Base-by-base conservation (phyloP, 345 rosid species). In the Moringa oleifera region DNA sequence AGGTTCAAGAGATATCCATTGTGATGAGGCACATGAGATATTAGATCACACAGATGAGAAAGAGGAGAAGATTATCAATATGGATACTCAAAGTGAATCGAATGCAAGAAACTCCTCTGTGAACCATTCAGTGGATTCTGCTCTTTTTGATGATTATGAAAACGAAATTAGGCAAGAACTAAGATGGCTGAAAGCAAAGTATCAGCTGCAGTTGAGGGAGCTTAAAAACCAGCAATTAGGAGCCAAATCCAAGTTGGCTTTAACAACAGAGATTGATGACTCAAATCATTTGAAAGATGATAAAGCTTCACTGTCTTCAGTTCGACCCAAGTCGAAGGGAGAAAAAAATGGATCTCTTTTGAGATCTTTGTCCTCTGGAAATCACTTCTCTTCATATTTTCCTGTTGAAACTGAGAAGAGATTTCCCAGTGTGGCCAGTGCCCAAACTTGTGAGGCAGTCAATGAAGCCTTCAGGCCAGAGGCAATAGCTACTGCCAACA, bases 101-200 rank as follows among this genome's bases (percentile, higher is more conserved):
- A 68, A 24, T 25, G 63, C 36, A 31, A 62, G 66, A 62, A 66
- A 67, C 54, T 77, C 74, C 63, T 68, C 75, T 13, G 54, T 31
- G 24, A 68, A 37, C 24, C 68, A 66, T 54, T 64, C 79, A 50
- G 17, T 31, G 45, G 68, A 58, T 50, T 41, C 25, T 21, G 51
- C 70, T 69, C 24, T 53, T n/a, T 59, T 64, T 65, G 84, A 78
- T 58, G 77, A 80, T 66, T 69, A 80, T 17, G 94, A 86, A 82
- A 87, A 84, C 61, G 97, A 90, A 67, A 85, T 88, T 7, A 78
- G 86, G 74, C 81, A 82, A 76, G 97, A 94, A 52, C 59, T 86
- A 47, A 90, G 96, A 70, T 90, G 97, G 97, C 89, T 90, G 8
- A 93, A 93, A 74, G 97, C 95, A 13, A 90, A 85, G 57, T 86